A percentile compares a stretch with the other conserved stretches of the same genome.
phyloP scores from a whole-genome alignment of 306 rosid genomes.

The Cucurbita moschata region DNA sequence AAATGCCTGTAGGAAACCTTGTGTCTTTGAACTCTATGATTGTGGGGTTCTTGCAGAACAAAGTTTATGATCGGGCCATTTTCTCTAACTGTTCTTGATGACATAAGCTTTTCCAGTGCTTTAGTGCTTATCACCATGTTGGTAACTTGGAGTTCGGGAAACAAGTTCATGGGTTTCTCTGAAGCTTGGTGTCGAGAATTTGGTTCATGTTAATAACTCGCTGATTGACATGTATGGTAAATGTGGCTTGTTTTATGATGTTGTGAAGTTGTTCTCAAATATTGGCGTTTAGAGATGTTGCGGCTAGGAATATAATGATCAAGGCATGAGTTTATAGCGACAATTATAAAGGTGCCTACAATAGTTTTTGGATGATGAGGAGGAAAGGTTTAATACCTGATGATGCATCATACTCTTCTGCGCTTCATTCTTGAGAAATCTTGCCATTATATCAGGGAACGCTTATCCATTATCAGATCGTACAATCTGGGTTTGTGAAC shows the following conservation, averaged over 20 bases:
- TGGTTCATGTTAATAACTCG: constrained; percentile 40
- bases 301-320: constrained; percentile 46
- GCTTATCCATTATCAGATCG: constrained; percentile 30
- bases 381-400: constrained; percentile 37
- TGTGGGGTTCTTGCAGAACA: constrained; percentile 34
- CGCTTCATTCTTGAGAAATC: constrained; percentile 38
- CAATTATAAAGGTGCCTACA: constrained; percentile 35
- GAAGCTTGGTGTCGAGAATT: constrained; percentile 28
- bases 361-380: constrained; percentile 29
- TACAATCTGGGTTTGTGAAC: constrained; percentile 30
- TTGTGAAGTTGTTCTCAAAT: constrained; percentile 24
- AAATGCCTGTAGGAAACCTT: constrained; percentile 36
- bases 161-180: constrained; percentile 40
- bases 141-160: constrained; percentile 27
- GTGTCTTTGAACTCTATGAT: constrained; percentile 48
- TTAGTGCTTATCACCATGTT: constrained; percentile 37
- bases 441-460: constrained; percentile 37
- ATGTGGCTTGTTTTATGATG: constrained; percentile 29
- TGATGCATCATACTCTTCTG: constrained; percentile 40
- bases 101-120: constrained; percentile 38
- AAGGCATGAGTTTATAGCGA: constrained; percentile 21
- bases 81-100: constrained; percentile 21
- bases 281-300: constrained; percentile 35
- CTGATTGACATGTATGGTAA: constrained; percentile 41
- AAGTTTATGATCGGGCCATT: constrained; percentile 23